Percentiles rank a stretch among this genome's conserved stretches.
Evolutionary conservation across 106 monocot genomes (phyloP).

Genomic region (Phalaenopsis aphrodite): DNA sequence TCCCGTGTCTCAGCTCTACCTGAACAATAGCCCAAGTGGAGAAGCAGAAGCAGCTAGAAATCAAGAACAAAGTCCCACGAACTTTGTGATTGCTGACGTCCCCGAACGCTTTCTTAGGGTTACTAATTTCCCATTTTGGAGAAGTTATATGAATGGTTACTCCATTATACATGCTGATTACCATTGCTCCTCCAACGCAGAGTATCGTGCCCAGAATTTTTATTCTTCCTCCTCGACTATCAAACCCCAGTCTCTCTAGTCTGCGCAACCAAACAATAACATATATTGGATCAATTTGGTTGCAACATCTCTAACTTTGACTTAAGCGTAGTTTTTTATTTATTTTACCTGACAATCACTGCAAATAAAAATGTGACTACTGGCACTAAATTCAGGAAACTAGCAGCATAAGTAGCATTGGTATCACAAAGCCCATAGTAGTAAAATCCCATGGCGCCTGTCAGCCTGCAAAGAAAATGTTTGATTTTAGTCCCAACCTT

Average conservation of each 20-base stretch:
- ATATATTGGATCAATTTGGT: neutral
- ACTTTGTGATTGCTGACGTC: neutral
- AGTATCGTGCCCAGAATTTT: constrained; percentile 20
- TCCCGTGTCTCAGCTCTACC: neutral
- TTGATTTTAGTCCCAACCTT: no score
- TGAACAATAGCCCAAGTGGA: constrained; percentile 1
- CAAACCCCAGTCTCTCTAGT: constrained; percentile 17
- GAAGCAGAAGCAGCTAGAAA: neutral
- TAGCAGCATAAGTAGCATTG: neutral
- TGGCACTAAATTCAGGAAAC: constrained; percentile 4
- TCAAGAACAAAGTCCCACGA: constrained; percentile 5
- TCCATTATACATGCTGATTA: constrained; percentile 12
- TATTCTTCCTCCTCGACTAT: constrained; percentile 10
- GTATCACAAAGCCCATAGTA: constrained; percentile 7
- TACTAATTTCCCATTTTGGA: neutral
- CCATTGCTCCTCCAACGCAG: constrained; percentile 35
- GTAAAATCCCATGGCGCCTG: constrained; percentile 1
- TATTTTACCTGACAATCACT: neutral
- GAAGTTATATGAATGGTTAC: neutral
- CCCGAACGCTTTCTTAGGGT: neutral
- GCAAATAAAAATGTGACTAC: constrained; percentile 4
- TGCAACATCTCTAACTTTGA: no score
- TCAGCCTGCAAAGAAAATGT: neutral
- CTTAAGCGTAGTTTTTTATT: no score
- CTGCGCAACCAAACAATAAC: neutral